phyloP scores from a whole-genome alignment of 1,284 basidiomycete genomes.

The Tetrapyrgos nigripes region DNA sequence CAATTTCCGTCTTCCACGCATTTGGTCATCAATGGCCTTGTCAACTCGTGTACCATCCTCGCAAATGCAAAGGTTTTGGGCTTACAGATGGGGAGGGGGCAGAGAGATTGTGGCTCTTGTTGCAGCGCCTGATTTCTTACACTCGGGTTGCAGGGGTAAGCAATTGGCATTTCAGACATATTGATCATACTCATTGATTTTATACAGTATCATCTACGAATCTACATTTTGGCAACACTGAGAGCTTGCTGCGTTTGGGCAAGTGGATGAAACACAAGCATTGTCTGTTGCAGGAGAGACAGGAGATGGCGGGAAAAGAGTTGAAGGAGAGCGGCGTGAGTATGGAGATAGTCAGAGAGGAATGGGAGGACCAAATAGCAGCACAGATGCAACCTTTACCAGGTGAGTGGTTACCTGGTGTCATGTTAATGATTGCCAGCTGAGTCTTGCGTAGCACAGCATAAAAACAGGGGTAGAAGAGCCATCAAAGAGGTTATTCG shows the following conservation, averaged over 20 bases:
- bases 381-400: constrained; percentile 19
- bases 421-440: no score
- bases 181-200: not conserved
- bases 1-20: constrained; percentile 37
- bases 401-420: constrained; percentile 10
- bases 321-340: not conserved
- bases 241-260: not conserved
- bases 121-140: constrained; percentile 31
- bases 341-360: constrained; percentile 7
- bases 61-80: constrained; percentile 35
- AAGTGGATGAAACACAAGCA: not conserved
- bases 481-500: not conserved
- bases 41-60: constrained; percentile 37
- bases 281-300: constrained; percentile 12
- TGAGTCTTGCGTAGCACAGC: not conserved
- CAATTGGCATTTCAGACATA: not conserved
- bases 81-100: constrained; percentile 41
- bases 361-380: constrained; percentile 22
- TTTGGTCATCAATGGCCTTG: constrained; percentile 42
- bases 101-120: constrained; percentile 39
- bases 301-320: constrained; percentile 16
- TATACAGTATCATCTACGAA: constrained; percentile 24
- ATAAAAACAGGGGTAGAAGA: not conserved
- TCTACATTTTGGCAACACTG: constrained; percentile 23
- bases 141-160: constrained; percentile 34